Percentiles rank a stretch among this genome's conserved stretches.
Evolutionary conservation across 2,329 filamentous ascomycete species (phyloP).

Genomic region (Neurospora sp.): DNA sequence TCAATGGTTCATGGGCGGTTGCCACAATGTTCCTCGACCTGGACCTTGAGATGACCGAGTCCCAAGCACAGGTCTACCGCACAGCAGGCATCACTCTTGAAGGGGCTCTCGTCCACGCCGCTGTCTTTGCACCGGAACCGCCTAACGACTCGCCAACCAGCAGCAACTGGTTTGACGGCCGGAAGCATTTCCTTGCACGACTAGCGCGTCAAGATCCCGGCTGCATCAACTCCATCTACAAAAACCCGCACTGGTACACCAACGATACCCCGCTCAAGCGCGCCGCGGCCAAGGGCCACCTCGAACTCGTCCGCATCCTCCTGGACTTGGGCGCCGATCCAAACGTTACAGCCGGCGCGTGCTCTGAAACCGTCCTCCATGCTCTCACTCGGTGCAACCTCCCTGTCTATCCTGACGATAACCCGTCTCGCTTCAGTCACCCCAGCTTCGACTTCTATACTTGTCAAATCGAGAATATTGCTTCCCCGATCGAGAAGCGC

Average conservation of each 20-base stretch:
- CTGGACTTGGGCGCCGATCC: not conserved
- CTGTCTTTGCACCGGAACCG: not conserved
- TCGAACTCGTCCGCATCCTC: not conserved
- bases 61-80: not conserved
- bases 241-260: not conserved
- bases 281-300: not conserved
- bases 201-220: not conserved
- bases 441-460: not conserved
- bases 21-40: not conserved
- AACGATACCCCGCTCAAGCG: not conserved
- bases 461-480: not conserved
- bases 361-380: not conserved
- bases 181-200: not conserved
- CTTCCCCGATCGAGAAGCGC: not conserved
- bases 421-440: not conserved
- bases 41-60: not conserved
- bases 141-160: not conserved
- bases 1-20: not conserved
- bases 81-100: not conserved
- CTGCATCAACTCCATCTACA: not conserved
- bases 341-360: not conserved
- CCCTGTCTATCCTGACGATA: not conserved
- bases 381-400: not conserved
- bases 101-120: not conserved
- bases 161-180: not conserved